Evolutionary conservation across 2,329 filamentous ascomycete genomes (phyloP).

Genomic region (Fusarium pseudoanthophilum): DNA sequence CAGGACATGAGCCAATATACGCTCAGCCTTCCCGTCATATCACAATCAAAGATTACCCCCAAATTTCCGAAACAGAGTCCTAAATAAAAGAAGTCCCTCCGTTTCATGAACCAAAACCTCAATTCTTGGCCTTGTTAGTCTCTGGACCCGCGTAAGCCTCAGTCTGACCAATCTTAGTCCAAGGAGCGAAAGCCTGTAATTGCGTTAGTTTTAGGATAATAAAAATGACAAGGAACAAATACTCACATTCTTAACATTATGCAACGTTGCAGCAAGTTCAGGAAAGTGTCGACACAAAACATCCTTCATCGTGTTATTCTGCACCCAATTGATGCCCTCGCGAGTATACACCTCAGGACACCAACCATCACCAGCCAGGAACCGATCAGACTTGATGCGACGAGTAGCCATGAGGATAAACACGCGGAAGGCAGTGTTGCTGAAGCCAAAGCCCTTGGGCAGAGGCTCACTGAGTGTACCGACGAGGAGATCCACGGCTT

Average conservation of each 20-base stretch:
- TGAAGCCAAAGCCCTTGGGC: conserved; percentile 16
- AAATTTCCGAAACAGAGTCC: too few species aligned
- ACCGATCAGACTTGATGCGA: conserved; percentile 26
- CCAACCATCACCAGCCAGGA: conserved; percentile 24
- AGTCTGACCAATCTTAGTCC: conserved; percentile 25
- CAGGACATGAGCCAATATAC: accelerated
- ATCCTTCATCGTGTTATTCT: conserved; percentile 29
- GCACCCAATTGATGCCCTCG: conserved; percentile 26
- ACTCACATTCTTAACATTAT: conserved; percentile 18
- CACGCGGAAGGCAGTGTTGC: conserved; percentile 23
- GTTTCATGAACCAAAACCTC: accelerated
- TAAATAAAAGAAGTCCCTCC: accelerated
- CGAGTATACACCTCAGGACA: conserved; percentile 27
- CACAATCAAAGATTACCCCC: too few species aligned
- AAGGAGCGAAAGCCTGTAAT: conserved; percentile 22
- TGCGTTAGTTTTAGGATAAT: neutral
- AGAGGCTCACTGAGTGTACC: conserved; percentile 24
- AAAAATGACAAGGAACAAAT: accelerated
- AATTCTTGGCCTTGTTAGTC: conserved; percentile 11
- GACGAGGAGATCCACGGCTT: conserved; percentile 10
- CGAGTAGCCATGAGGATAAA: conserved; percentile 28
- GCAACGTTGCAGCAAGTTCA: conserved; percentile 15
- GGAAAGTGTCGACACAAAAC: conserved; percentile 26
- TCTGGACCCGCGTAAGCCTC: conserved; percentile 10
- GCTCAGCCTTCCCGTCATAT: accelerated